Evolutionary conservation across 306 rosid genomes (phyloP).

Genomic region (Lathyrus aphaca): DNA sequence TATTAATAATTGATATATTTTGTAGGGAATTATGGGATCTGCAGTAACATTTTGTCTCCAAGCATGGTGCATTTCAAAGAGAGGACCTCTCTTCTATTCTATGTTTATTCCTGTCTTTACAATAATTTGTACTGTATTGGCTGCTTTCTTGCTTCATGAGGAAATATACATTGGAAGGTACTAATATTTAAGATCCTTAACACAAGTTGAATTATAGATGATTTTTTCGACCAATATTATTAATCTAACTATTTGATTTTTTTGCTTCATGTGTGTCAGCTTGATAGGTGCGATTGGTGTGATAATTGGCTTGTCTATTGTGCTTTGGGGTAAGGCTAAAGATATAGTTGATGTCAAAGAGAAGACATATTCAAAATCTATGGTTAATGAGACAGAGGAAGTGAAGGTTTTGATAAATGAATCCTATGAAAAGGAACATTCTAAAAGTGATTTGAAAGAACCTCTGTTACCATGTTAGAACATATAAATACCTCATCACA

Average conservation of each 20-base stretch:
- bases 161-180: conserved; percentile 45
- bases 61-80: conserved; percentile 59
- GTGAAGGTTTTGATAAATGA: background rate
- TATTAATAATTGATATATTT: background rate
- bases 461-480: background rate
- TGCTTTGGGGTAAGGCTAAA: background rate
- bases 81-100: conserved; percentile 56
- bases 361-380: background rate
- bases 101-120: conserved; percentile 56
- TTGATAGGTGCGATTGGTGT: too few species aligned
- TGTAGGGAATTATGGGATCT: conserved; percentile 21
- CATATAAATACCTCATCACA: background rate
- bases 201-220: background rate
- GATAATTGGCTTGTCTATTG: too few species aligned
- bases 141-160: conserved; percentile 55
- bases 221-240: background rate
- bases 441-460: conserved; percentile 33
- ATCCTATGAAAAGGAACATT: background rate
- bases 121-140: conserved; percentile 47
- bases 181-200: background rate
- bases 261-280: background rate
- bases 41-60: conserved; percentile 45
- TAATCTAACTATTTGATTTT: background rate
- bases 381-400: background rate
- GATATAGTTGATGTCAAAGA: background rate